phyloP scores from a whole-genome alignment of 208 protist genomes.

The Trypanosoma rangeli region DNA sequence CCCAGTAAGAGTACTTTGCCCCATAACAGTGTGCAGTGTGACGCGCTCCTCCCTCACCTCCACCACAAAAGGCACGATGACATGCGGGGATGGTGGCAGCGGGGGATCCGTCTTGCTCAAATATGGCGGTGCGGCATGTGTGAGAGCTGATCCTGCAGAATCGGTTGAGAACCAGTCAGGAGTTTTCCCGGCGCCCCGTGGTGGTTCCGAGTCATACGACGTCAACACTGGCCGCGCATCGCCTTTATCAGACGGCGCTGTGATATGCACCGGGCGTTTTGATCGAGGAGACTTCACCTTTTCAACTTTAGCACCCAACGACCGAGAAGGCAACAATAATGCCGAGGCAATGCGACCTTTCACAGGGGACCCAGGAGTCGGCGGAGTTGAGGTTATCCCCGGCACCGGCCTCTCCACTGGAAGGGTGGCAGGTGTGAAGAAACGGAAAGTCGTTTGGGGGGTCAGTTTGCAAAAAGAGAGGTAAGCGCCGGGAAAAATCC shows the following conservation, averaged over 20 bases:
- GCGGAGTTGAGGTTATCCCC: not conserved
- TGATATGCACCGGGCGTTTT: constrained; percentile 11
- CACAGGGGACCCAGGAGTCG: not conserved
- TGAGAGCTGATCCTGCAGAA: not conserved
- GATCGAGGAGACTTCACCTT: constrained; percentile 3
- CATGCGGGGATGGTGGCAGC: not conserved
- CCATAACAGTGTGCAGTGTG: constrained; percentile 12
- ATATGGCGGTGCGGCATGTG: not conserved
- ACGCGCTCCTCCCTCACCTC: constrained; percentile 19
- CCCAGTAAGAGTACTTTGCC: not conserved
- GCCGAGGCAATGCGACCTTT: not conserved
- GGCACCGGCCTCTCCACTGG: not conserved
- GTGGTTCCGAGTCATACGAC: not conserved
- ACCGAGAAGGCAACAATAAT: not conserved
- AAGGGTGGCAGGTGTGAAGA: constrained; percentile 8
- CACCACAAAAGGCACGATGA: constrained; percentile 20
- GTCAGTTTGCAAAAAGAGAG: constrained; percentile 12
- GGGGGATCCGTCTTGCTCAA: too few relatives aligned
- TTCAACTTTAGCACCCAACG: not conserved
- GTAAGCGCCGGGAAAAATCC: not conserved
- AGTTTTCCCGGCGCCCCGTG: not conserved
- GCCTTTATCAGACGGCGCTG: not conserved
- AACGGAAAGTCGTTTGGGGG: constrained; percentile 9
- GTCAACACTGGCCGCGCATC: not conserved
- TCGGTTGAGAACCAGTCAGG: not conserved